Evolutionary conservation across 2,329 filamentous ascomycete genomes (phyloP).

Genomic region (Botrytis squamosa): DNA sequence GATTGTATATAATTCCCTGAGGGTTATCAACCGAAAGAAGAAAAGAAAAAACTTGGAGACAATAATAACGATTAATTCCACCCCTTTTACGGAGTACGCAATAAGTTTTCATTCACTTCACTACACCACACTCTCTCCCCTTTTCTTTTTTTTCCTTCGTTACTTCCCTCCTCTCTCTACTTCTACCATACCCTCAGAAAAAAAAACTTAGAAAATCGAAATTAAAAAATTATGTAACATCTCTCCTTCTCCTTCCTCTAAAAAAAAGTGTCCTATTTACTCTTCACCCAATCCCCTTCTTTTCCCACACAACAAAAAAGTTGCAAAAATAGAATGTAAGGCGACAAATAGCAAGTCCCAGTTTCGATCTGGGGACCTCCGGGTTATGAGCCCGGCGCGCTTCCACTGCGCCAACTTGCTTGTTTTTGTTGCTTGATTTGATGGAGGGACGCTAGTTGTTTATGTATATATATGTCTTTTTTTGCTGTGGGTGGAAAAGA

Average conservation of each 20-base stretch:
- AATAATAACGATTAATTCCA: neutral
- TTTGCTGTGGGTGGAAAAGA: neutral
- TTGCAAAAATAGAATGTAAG: rapidly evolving
- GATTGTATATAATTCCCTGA: neutral
- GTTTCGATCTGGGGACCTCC: slow-evolving; percentile 40
- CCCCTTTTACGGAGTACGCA: neutral
- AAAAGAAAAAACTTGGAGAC: neutral
- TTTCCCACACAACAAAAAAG: neutral
- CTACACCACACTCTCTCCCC: neutral
- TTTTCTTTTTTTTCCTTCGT: neutral
- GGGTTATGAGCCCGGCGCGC: slow-evolving; percentile 43
- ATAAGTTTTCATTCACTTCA: neutral
- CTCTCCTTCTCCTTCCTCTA: too few relatives aligned
- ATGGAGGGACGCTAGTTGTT: rapidly evolving
- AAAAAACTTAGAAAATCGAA: neutral
- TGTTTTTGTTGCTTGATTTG: neutral
- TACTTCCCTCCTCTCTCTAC: too few relatives aligned
- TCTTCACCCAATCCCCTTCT: neutral
- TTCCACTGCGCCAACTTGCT: slow-evolving; percentile 42
- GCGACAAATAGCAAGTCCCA: neutral
- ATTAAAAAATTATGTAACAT: neutral
- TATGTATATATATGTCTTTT: neutral
- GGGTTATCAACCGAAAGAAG: neutral
- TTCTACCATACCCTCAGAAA: neutral
- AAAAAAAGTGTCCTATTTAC: too few relatives aligned